These are phyloP conservation scores for Lolium rigidum DNA, from an alignment of 176 grass and related monocot genomes.

Conservation along the genomic window DNA sequence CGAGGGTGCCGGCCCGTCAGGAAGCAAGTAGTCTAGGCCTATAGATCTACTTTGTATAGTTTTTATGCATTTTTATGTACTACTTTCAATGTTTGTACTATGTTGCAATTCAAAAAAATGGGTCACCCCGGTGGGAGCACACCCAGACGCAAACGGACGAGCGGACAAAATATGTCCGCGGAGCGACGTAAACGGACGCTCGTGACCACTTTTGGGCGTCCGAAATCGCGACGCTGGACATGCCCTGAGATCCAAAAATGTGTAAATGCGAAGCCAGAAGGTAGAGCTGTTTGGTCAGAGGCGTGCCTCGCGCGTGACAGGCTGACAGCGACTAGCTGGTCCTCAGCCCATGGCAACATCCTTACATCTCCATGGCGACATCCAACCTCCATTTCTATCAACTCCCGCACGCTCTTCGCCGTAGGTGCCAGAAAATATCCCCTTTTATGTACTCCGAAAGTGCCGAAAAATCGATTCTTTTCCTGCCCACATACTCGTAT, in stretches of 20 bases:
- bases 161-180: no score
- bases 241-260: not conserved
- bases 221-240: no score
- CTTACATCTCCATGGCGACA: slow-evolving; percentile 63
- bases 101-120: no score
- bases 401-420: not conserved
- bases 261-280: not conserved
- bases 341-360: slow-evolving; percentile 44
- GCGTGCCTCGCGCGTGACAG: not conserved
- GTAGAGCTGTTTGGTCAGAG: not conserved
- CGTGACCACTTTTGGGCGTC: no score
- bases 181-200: not conserved
- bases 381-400: not conserved
- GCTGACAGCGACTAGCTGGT: slow-evolving; percentile 35
- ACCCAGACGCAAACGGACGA: no score
- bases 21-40: no score
- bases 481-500: not conserved
- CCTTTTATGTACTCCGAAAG: not conserved
- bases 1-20: no score
- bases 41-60: no score
- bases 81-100: no score
- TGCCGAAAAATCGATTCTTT: not conserved
- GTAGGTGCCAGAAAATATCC: not conserved
- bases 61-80: no score
- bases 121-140: no score